Evolutionary conservation across 2,329 filamentous ascomycete species (phyloP).

Genomic region (Trichoderma endophyticum): DNA sequence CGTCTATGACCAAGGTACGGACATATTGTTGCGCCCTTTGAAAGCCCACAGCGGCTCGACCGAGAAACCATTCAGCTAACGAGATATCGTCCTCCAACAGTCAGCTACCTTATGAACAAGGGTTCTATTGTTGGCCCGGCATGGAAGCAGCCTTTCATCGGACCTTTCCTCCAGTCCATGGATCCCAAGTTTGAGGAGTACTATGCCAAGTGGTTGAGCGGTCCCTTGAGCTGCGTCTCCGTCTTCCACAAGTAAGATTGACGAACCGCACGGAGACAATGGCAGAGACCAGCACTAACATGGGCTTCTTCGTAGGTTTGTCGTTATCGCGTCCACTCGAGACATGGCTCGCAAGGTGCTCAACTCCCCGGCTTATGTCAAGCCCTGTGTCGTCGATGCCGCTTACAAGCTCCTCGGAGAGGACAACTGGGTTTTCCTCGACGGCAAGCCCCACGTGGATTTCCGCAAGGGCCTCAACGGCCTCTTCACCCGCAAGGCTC

Average conservation of each 20-base stretch:
- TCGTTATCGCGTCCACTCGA: conserved; percentile 91
- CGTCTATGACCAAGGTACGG: conserved; percentile 75
- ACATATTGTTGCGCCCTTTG: conserved; percentile 43
- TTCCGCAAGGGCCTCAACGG: conserved; percentile 96
- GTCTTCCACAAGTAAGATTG: conserved; percentile 91
- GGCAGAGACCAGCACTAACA: not conserved
- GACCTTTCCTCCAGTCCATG: conserved; percentile 90
- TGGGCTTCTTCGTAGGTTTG: conserved; percentile 61
- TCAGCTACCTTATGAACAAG: conserved; percentile 71
- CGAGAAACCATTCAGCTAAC: not conserved
- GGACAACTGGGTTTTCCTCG: conserved; percentile 95
- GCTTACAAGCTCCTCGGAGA: conserved; percentile 89
- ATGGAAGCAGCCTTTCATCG: conserved; percentile 82
- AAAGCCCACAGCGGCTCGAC: not conserved
- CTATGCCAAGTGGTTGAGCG: conserved; percentile 87
- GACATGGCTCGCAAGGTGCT: conserved; percentile 96
- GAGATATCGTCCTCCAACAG: conserved; percentile 40
- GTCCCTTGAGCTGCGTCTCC: conserved; percentile 90
- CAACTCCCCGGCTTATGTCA: conserved; percentile 88
- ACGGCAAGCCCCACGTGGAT: conserved; percentile 91
- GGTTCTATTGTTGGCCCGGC: conserved; percentile 71
- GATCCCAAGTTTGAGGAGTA: conserved; percentile 91
- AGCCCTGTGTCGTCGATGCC: conserved; percentile 93
- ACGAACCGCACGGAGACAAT: not conserved
- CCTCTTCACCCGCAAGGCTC: conserved; percentile 86